phyloP scores from a whole-genome alignment of 345 rosid species.

The Bruguiera parviflora region DNA sequence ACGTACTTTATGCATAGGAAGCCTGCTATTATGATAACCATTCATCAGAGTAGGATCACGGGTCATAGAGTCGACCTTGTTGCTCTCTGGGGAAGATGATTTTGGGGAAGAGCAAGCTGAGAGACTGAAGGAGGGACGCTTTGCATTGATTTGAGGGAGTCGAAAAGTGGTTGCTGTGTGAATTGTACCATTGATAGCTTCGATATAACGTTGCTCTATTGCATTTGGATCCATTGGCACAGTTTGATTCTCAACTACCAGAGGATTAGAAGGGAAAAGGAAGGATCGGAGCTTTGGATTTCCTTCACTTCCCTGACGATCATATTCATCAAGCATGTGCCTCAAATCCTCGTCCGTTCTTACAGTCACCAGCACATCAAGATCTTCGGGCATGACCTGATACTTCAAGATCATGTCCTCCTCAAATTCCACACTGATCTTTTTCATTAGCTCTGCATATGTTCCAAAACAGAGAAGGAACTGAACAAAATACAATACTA shows the following conservation, averaged over 20 bases:
- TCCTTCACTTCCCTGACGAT: constrained; percentile 50
- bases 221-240: constrained; percentile 35
- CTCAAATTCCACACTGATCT: constrained; percentile 47
- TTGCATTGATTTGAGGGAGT: constrained; percentile 34
- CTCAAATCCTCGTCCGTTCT: constrained; percentile 68
- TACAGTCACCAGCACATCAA: constrained; percentile 75
- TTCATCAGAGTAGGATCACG: constrained; percentile 25
- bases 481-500: not conserved
- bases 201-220: constrained; percentile 69
- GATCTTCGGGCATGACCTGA: constrained; percentile 65
- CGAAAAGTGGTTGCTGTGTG: constrained; percentile 22
- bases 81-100: constrained; percentile 51
- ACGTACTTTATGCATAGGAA: constrained; percentile 53
- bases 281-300: constrained; percentile 58
- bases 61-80: constrained; percentile 16
- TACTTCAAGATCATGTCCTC: constrained; percentile 62
- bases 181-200: constrained; percentile 65
- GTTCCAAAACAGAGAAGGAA: not conserved
- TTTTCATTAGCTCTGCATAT: constrained; percentile 64
- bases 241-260: constrained; percentile 35
- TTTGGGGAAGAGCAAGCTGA: constrained; percentile 68
- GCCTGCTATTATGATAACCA: constrained; percentile 25
- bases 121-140: constrained; percentile 39
- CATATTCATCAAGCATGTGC: constrained; percentile 75
- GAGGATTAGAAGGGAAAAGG: constrained; percentile 54